A percentile compares a stretch with the other conserved stretches of the same genome.
Evolutionary conservation across 352 stramenopile species (phyloP).

Genomic region (Phytophthora rubi): DNA sequence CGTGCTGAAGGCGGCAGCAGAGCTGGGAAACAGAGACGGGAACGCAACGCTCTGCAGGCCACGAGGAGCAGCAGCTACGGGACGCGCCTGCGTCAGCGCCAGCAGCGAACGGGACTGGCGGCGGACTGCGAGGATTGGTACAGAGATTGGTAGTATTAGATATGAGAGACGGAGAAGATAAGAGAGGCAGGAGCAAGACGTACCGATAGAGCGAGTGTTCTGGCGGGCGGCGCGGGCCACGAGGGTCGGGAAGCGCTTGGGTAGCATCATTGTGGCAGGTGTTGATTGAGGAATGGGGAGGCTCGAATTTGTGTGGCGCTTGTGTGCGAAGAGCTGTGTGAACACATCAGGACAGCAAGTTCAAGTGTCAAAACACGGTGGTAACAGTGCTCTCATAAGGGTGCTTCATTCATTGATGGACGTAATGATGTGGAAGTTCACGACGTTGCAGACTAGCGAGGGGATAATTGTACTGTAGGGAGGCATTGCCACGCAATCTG

Average conservation of each 20-base stretch:
- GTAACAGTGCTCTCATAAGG: background rate
- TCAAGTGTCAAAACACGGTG: slow-evolving; percentile 14
- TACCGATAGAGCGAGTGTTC: slow-evolving; percentile 22
- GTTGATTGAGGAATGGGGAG: slow-evolving; percentile 7
- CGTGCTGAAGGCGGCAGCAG: slow-evolving; percentile 23
- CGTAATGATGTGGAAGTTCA: slow-evolving; percentile 11
- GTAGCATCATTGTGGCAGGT: slow-evolving; percentile 17
- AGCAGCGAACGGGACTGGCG: slow-evolving; percentile 19
- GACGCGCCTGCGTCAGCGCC: slow-evolving; percentile 7
- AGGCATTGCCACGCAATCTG: slow-evolving; percentile 15
- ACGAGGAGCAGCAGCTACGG: slow-evolving; percentile 4
- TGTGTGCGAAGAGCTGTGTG: slow-evolving; percentile 13
- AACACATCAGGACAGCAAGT: slow-evolving; percentile 8
- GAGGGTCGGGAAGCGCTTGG: slow-evolving; percentile 34
- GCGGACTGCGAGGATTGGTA: background rate
- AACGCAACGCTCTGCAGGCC: slow-evolving; percentile 19
- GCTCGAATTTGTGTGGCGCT: slow-evolving; percentile 22
- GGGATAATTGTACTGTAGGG: slow-evolving; percentile 9
- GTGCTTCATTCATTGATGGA: slow-evolving; percentile 19
- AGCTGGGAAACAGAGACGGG: slow-evolving; percentile 6
- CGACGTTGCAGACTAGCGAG: slow-evolving; percentile 17
- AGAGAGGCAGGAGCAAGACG: too few species aligned
- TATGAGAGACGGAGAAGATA: background rate
- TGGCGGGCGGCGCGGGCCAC: slow-evolving; percentile 24
- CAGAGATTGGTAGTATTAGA: background rate